These are phyloP conservation scores for Diaporthe humulicola DNA, from an alignment of 2,329 filamentous ascomycete genomes.

Conservation along the genomic window DNA sequence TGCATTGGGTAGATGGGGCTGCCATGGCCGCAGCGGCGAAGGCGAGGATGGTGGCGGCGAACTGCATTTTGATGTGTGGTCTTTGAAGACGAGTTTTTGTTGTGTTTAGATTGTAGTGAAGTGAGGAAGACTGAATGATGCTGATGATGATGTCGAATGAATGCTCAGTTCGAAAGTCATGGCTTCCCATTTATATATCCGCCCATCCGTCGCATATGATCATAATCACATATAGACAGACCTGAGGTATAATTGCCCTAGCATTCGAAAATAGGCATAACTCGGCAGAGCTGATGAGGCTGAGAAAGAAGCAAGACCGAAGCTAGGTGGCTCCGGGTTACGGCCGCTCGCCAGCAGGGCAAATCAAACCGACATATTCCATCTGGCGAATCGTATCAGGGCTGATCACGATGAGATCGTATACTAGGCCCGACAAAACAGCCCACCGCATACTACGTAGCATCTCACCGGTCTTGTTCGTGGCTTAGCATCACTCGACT, in stretches of 20 bases:
- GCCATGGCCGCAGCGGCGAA: conserved; percentile 39
- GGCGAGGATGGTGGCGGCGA: conserved; percentile 38
- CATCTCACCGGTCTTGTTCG: conserved; percentile 19
- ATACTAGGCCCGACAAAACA: background rate
- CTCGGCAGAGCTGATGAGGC: conserved; percentile 17
- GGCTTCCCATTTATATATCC: conserved; percentile 31
- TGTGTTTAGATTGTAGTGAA: background rate
- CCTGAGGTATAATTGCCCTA: background rate
- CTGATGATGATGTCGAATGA: background rate
- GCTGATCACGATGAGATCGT: conserved; percentile 8
- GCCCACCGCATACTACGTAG: conserved; percentile 31
- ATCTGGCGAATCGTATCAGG: background rate
- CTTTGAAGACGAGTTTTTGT: background rate
- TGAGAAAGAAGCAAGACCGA: conserved; percentile 28
- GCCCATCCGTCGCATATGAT: background rate
- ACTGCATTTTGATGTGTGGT: conserved; percentile 37
- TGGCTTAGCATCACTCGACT: conserved; percentile 32
- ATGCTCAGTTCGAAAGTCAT: background rate
- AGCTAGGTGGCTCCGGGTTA: background rate
- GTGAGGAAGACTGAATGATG: background rate
- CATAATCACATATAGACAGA: background rate
- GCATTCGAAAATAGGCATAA: conserved; percentile 3
- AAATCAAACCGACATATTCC: conserved; percentile 1
- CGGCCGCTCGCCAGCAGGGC: background rate
- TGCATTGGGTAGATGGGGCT: conserved; percentile 34